Evolutionary conservation across 2,329 filamentous ascomycete species (phyloP).

Genomic region (Trichoderma endophyticum): DNA sequence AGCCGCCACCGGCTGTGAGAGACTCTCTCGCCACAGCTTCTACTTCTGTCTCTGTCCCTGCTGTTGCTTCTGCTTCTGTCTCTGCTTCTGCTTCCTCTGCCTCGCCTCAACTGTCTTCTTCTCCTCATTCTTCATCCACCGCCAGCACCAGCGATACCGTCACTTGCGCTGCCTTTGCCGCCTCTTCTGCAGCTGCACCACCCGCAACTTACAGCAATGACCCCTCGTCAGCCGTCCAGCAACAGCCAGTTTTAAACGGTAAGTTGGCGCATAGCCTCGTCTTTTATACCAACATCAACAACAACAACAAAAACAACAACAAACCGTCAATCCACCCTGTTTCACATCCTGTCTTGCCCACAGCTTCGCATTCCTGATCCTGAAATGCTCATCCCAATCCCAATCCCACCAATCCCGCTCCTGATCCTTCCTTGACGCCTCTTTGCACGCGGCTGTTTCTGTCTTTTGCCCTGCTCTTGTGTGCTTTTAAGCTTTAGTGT

Average conservation of each 20-base stretch:
- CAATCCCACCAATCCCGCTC: neutral
- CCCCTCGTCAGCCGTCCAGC: neutral
- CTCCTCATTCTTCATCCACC: neutral
- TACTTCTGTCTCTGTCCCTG: neutral
- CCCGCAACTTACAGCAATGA: neutral
- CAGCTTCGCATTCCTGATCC: slow-evolving; percentile 2
- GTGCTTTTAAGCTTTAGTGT: neutral
- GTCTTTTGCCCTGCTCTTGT: neutral
- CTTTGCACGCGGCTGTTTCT: neutral
- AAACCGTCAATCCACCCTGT: neutral
- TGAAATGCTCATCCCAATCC: neutral
- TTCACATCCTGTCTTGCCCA: neutral
- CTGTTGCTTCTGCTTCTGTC: neutral
- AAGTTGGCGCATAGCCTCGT: neutral
- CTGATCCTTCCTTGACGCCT: neutral
- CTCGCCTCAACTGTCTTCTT: neutral
- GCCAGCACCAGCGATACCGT: slow-evolving; percentile 1
- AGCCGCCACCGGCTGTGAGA: slow-evolving; percentile 1
- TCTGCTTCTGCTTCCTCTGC: neutral
- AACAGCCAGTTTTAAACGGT: slow-evolving; percentile 2
- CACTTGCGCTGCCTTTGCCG: neutral
- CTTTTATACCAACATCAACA: neutral
- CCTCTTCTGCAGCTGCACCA: neutral
- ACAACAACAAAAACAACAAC: neutral
- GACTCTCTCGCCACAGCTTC: slow-evolving; percentile 3